These are phyloP conservation scores for Russula emetica DNA, from an alignment of 768 basidiomycete species.

Conservation along the genomic window DNA sequence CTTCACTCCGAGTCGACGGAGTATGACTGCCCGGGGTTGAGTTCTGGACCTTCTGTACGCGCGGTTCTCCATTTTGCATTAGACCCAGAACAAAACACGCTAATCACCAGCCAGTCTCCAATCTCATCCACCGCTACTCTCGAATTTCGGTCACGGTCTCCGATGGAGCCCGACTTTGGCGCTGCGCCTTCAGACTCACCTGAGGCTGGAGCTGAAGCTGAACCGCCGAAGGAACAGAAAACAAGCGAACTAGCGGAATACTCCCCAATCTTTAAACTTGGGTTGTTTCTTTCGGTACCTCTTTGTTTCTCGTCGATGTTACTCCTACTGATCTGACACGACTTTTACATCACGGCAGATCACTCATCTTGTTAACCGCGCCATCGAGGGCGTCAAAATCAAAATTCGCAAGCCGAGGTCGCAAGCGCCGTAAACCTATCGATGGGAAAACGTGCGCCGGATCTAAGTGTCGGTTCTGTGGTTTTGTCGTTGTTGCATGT, in stretches of 20 bases:
- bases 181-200: not conserved
- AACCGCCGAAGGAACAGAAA: not conserved
- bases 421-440: not conserved
- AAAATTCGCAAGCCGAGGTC: constrained; percentile 14
- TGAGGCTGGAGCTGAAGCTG: not conserved
- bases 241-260: not conserved
- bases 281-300: constrained; percentile 1
- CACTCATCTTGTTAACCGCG: not conserved
- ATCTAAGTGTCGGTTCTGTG: not conserved
- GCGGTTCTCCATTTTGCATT: not conserved
- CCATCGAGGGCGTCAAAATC: constrained; percentile 16
- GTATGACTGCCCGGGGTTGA: not conserved
- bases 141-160: not conserved
- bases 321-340: not conserved
- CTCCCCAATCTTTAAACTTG: constrained; percentile 7
- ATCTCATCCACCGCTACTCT: not conserved
- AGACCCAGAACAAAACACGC: not conserved
- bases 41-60: constrained; percentile 8
- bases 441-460: not conserved
- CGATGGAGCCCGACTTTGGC: not conserved
- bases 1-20: constrained; percentile 11
- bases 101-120: constrained; percentile 12
- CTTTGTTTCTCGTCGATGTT: not conserved
- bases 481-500: not conserved
- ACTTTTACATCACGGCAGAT: constrained; percentile 2